phyloP scores from a whole-genome alignment of 148 eudicot genomes.

The Rheum nobile region DNA sequence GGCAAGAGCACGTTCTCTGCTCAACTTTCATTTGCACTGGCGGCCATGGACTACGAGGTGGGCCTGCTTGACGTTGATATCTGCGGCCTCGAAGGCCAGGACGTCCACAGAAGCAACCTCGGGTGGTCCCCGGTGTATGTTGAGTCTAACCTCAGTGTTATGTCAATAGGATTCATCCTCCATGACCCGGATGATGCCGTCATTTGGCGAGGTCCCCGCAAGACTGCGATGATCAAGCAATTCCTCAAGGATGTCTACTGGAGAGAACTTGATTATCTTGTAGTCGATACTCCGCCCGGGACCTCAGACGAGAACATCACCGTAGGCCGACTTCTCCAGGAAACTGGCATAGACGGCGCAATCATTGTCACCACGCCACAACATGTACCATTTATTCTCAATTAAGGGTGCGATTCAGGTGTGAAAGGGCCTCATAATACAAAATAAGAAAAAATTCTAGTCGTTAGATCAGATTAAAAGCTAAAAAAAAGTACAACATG shows the following conservation, averaged over 20 bases:
- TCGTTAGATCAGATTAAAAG: too few species aligned
- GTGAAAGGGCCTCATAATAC: too few species aligned
- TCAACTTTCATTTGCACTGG: conserved; percentile 70
- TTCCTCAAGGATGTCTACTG: conserved; percentile 76
- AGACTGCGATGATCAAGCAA: conserved; percentile 75
- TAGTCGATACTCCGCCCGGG: conserved; percentile 94
- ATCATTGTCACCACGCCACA: conserved; percentile 88
- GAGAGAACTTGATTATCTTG: conserved; percentile 83
- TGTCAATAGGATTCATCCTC: conserved; percentile 93
- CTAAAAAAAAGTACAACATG: too few species aligned
- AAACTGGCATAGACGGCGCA: conserved; percentile 74
- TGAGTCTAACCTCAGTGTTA: conserved; percentile 89
- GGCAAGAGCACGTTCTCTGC: conserved; percentile 97
- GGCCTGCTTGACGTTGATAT: conserved; percentile 85
- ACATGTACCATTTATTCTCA: conserved; percentile 15
- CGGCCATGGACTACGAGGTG: conserved; percentile 67
- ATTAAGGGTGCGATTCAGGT: too few species aligned
- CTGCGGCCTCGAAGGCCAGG: conserved; percentile 85
- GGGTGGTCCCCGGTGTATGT: conserved; percentile 95
- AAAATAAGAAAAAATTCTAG: too few species aligned
- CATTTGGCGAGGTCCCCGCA: conserved; percentile 90
- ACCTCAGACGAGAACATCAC: conserved; percentile 87
- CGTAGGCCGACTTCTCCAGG: conserved; percentile 61
- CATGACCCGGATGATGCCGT: conserved; percentile 83
- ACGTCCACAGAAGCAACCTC: conserved; percentile 80